These are phyloP conservation scores for Rhodotorula diobovata DNA, from an alignment of 768 basidiomycete species.

Conservation along the genomic window DNA sequence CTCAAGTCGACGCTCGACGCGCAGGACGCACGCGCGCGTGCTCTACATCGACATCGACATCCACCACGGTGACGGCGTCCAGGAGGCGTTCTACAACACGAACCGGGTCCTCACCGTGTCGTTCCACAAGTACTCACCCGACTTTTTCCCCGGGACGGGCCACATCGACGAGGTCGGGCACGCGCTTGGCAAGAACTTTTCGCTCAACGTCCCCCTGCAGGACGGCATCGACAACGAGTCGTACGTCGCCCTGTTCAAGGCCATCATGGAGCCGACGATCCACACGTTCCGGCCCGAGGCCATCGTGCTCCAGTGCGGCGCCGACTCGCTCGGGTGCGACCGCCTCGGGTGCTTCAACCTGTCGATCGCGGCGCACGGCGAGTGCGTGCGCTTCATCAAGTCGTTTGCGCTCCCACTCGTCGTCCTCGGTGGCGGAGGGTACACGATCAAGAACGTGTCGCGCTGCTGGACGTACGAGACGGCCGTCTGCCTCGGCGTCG, in stretches of 20 bases:
- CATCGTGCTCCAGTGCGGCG: slow-evolving; percentile 95
- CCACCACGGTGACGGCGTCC: slow-evolving; percentile 94
- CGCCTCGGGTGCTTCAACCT: slow-evolving; percentile 95
- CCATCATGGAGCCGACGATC: slow-evolving; percentile 90
- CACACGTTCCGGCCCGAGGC: slow-evolving; percentile 77
- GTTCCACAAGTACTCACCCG: slow-evolving; percentile 91
- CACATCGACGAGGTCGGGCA: slow-evolving; percentile 88
- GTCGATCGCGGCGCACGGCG: slow-evolving; percentile 93
- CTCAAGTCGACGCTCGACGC: no score
- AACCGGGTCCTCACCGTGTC: slow-evolving; percentile 99
- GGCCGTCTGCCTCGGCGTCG: slow-evolving; percentile 75
- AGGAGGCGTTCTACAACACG: slow-evolving; percentile 94
- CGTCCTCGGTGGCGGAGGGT: slow-evolving; percentile 90
- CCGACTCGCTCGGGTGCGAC: slow-evolving; percentile 91
- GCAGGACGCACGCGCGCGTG: slow-evolving; percentile 84
- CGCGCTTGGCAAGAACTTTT: slow-evolving; percentile 82
- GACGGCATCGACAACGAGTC: slow-evolving; percentile 97
- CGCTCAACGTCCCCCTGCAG: slow-evolving; percentile 85
- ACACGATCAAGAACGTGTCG: slow-evolving; percentile 93
- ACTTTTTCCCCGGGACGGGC: slow-evolving; percentile 97
- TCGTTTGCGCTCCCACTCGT: slow-evolving; percentile 85
- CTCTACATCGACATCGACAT: slow-evolving; percentile 99
- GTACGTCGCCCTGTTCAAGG: slow-evolving; percentile 92
- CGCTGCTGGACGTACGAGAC: slow-evolving; percentile 99
- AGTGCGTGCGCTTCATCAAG: slow-evolving; percentile 95